Conservation (phyloP, 2,329 filamentous ascomycete genomes). For the Aspergillus texensis region DNA sequence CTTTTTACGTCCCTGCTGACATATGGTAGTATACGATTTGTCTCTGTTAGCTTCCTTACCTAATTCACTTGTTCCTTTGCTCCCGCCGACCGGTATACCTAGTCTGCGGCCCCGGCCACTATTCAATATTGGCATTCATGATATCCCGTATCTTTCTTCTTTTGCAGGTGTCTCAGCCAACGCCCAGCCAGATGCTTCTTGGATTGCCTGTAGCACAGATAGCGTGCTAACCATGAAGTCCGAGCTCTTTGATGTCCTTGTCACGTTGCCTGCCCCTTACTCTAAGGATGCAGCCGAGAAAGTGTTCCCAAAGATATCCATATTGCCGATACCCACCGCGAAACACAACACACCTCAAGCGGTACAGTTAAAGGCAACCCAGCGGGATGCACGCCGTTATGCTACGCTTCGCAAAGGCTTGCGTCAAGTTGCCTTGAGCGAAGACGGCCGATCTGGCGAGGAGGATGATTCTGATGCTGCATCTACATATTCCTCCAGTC, state of each 20-base stretch:
- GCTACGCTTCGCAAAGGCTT: slow-evolving; percentile 68
- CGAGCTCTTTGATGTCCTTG: slow-evolving; percentile 83
- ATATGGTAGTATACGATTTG: slow-evolving; percentile 76
- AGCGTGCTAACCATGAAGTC: slow-evolving; percentile 86
- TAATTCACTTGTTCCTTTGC: slow-evolving; percentile 67
- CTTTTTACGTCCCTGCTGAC: slow-evolving; percentile 28
- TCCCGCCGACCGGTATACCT: slow-evolving; percentile 64
- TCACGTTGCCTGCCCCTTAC: slow-evolving; percentile 73
- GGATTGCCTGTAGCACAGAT: slow-evolving; percentile 95
- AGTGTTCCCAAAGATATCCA: slow-evolving; percentile 76
- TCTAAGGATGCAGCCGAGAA: slow-evolving; percentile 61
- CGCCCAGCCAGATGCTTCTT: slow-evolving; percentile 59
- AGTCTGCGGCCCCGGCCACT: slow-evolving; percentile 72
- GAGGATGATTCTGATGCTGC: slow-evolving; percentile 43
- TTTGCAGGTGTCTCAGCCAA: slow-evolving; percentile 54
- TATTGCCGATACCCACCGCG: slow-evolving; percentile 58
- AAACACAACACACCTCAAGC: slow-evolving; percentile 39
- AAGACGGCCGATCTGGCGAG: slow-evolving; percentile 26
- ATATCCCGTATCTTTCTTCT: slow-evolving; percentile 78
- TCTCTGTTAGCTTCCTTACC: slow-evolving; percentile 92
- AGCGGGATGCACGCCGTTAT: slow-evolving; percentile 84
- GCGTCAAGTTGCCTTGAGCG: slow-evolving; percentile 30
- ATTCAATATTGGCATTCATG: slow-evolving; percentile 92
- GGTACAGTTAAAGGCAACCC: slow-evolving; percentile 72
- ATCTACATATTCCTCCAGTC: slow-evolving; percentile 46